phyloP scores from a whole-genome alignment of 306 rosid species.

The Ochetophila trinervis region DNA sequence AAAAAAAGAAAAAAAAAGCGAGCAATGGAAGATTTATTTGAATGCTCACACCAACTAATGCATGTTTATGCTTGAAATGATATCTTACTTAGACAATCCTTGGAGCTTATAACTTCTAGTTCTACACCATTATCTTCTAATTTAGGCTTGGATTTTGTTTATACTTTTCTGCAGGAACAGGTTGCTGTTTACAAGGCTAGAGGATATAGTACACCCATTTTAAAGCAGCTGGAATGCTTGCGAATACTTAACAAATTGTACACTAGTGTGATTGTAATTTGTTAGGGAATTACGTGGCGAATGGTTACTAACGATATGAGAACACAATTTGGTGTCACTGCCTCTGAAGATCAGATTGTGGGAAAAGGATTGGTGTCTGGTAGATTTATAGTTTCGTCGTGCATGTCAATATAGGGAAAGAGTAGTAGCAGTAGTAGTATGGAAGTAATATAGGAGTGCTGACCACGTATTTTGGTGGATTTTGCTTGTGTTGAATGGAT shows the following conservation, averaged over 20 bases:
- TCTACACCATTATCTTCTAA: too few species aligned
- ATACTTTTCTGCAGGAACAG: conserved; percentile 51
- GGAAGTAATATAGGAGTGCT: conserved; percentile 33
- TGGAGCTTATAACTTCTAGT: too few species aligned
- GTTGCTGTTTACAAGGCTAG: conserved; percentile 28
- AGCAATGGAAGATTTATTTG: too few species aligned
- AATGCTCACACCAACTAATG: too few species aligned
- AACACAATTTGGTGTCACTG: conserved; percentile 37
- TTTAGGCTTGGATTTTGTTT: background rate
- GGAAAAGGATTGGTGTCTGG: conserved; percentile 32
- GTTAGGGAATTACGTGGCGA: conserved; percentile 45
- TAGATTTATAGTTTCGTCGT: conserved; percentile 39
- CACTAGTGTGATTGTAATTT: conserved; percentile 61
- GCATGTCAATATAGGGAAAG: conserved; percentile 3
- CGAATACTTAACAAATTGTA: conserved; percentile 63
- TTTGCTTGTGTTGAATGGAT: conserved; percentile 38
- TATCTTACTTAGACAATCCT: too few species aligned
- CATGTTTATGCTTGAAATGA: too few species aligned
- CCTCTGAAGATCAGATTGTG: conserved; percentile 31
- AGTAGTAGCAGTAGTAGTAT: conserved; percentile 21
- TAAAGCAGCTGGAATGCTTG: conserved; percentile 46
- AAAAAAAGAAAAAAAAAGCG: too few species aligned
- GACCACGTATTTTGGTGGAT: conserved; percentile 35
- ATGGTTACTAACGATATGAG: conserved; percentile 44
- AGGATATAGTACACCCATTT: conserved; percentile 21